These are phyloP conservation scores for Trichosanthes cucumerina DNA, from an alignment of 306 rosid genomes.

Conservation along the genomic window DNA sequence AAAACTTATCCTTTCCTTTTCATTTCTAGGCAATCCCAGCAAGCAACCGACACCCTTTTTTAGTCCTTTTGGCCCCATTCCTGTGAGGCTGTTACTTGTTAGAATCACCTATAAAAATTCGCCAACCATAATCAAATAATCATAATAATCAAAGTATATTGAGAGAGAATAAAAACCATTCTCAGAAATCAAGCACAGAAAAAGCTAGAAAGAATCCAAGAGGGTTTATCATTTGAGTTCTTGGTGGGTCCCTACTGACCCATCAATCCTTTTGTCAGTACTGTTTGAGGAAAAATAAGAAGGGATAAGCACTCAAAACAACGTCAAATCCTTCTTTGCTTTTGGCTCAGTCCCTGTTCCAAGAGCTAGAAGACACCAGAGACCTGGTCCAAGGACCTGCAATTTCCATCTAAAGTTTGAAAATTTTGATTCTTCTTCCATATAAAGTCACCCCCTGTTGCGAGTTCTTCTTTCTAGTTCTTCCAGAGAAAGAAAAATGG, in stretches of 20 bases:
- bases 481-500: constrained; percentile 26
- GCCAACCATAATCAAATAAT: not conserved
- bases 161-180: not conserved
- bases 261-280: not conserved
- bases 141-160: not conserved
- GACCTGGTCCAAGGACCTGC: not conserved
- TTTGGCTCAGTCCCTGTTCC: not conserved
- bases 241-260: not conserved
- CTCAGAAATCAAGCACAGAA: not conserved
- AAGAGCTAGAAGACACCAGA: not conserved
- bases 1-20: not conserved
- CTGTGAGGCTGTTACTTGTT: not conserved
- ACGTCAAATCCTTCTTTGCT: not conserved
- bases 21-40: not conserved
- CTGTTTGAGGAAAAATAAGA: not conserved
- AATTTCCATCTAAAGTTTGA: not conserved
- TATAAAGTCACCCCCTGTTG: not conserved
- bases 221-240: not conserved
- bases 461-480: constrained; percentile 9
- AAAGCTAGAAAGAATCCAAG: not conserved
- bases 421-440: not conserved
- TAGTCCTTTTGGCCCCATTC: not conserved
- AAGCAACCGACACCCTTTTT: constrained; percentile 4
- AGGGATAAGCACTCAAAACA: constrained; percentile 1
- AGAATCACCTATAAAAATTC: not conserved